These are phyloP conservation scores for Pisolithus microcarpus DNA, from an alignment of 768 basidiomycete species.

Conservation along the genomic window DNA sequence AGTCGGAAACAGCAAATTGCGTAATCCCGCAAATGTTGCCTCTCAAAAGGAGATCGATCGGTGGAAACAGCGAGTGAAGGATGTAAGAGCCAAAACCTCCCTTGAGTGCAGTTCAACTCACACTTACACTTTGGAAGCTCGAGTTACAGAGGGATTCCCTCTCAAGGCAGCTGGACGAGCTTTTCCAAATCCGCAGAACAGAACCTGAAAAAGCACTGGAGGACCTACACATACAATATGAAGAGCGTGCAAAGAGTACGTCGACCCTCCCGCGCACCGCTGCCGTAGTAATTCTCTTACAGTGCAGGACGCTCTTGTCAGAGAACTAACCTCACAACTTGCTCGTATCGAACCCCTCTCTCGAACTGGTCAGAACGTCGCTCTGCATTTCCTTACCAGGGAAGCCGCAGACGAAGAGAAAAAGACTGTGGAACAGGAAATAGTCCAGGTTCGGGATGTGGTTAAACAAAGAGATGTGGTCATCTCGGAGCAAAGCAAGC, in stretches of 20 bases:
- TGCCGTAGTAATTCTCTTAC: slow-evolving; percentile 5
- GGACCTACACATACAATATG: slow-evolving; percentile 43
- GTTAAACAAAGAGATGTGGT: slow-evolving; percentile 37
- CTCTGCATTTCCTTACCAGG: slow-evolving; percentile 63
- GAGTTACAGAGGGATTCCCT: slow-evolving; percentile 41
- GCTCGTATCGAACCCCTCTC: slow-evolving; percentile 50
- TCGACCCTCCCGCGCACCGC: background rate
- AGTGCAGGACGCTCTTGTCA: slow-evolving; percentile 49
- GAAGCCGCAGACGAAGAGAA: slow-evolving; percentile 70
- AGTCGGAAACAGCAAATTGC: slow-evolving; percentile 9
- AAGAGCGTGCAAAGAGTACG: slow-evolving; percentile 48
- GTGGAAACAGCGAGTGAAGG: slow-evolving; percentile 26
- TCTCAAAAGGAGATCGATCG: slow-evolving; percentile 20
- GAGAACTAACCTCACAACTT: slow-evolving; percentile 46
- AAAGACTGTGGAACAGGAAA: slow-evolving; percentile 41
- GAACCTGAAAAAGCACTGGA: slow-evolving; percentile 55
- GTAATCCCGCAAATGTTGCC: slow-evolving; percentile 10
- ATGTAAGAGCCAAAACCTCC: slow-evolving; percentile 10
- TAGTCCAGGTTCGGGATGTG: slow-evolving; percentile 35
- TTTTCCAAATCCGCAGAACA: slow-evolving; percentile 50
- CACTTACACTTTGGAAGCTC: slow-evolving; percentile 12
- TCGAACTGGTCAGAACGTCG: slow-evolving; percentile 40
- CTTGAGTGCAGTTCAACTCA: background rate
- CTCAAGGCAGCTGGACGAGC: slow-evolving; percentile 50
- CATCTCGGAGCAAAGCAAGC: slow-evolving; percentile 38